Evolutionary conservation across 2,329 filamentous ascomycete species (phyloP).

Genomic region (Ilyonectria robusta): DNA sequence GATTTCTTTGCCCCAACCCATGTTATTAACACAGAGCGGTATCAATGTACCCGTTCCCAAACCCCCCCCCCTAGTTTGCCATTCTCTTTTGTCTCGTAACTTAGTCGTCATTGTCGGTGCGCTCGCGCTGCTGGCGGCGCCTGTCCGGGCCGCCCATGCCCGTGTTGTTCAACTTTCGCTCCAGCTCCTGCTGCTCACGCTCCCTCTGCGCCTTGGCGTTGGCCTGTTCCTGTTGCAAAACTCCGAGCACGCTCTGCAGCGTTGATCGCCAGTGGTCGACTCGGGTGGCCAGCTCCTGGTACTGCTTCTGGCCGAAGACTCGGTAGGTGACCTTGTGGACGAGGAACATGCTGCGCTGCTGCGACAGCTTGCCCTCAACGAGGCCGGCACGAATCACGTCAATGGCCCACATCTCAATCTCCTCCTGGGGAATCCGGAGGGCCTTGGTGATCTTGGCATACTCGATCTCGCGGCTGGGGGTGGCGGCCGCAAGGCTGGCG

Average conservation of each 20-base stretch:
- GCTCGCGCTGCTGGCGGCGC: constrained; percentile 60
- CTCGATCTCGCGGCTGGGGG: constrained; percentile 87
- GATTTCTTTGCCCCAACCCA: constrained; percentile 47
- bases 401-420: constrained; percentile 99
- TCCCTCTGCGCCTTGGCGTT: constrained; percentile 84
- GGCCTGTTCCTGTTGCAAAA: constrained; percentile 85
- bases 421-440: constrained; percentile 84
- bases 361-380: constrained; percentile 95
- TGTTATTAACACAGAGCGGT: constrained; percentile 53
- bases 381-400: constrained; percentile 96
- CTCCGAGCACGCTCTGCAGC: constrained; percentile 81
- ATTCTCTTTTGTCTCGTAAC: constrained; percentile 38
- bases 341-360: constrained; percentile 92
- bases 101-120: constrained; percentile 72
- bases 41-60: constrained; percentile 45
- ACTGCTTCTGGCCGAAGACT: constrained; percentile 98
- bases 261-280: constrained; percentile 93
- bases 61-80: constrained; percentile 27
- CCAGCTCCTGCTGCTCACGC: constrained; percentile 79
- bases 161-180: constrained; percentile 72
- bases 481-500: constrained; percentile 87
- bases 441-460: constrained; percentile 89
- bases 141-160: constrained; percentile 51
- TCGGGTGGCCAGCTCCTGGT: constrained; percentile 91
- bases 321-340: constrained; percentile 97